Percentiles rank a stretch among this genome's conserved stretches.
These are phyloP conservation scores for Eleusine indica DNA, from an alignment of 176 grass and related monocot species.

Conservation along the genomic window DNA sequence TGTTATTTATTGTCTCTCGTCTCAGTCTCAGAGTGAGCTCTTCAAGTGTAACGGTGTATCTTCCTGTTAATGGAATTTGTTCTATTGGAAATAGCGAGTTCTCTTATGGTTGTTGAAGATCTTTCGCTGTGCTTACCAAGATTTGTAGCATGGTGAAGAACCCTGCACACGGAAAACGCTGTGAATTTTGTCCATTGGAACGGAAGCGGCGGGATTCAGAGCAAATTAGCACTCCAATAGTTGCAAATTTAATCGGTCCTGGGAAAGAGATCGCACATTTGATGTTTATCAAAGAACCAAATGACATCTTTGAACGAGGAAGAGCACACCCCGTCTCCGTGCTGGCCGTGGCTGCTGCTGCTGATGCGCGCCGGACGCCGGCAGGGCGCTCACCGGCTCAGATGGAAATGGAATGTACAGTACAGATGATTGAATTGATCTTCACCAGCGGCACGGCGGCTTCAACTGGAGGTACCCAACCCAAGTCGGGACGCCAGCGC, in stretches of 20 bases:
- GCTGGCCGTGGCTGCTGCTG: too few species aligned
- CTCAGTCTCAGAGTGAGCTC: conserved; percentile 7
- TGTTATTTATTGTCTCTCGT: background rate
- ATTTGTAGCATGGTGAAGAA: background rate
- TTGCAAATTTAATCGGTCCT: background rate
- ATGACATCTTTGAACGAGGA: background rate
- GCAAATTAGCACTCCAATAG: background rate
- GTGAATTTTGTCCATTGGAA: background rate
- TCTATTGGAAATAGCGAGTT: conserved; percentile 21
- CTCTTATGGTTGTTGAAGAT: background rate
- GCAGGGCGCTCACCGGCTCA: too few species aligned
- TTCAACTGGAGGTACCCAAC: too few species aligned
- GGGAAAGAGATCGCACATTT: background rate
- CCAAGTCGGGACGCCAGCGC: too few species aligned
- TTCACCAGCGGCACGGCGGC: too few species aligned
- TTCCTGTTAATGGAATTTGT: conserved; percentile 33
- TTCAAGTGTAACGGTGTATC: conserved; percentile 32
- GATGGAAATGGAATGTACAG: too few species aligned
- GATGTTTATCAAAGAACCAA: background rate
- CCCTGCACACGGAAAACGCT: background rate
- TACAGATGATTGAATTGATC: too few species aligned
- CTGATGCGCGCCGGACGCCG: background rate
- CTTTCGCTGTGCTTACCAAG: background rate
- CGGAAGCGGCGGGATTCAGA: background rate
- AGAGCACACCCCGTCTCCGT: too few species aligned